These are phyloP conservation scores for Zygotorulaspora danielsina DNA, from an alignment of 805 yeast genomes.

Conservation along the genomic window DNA sequence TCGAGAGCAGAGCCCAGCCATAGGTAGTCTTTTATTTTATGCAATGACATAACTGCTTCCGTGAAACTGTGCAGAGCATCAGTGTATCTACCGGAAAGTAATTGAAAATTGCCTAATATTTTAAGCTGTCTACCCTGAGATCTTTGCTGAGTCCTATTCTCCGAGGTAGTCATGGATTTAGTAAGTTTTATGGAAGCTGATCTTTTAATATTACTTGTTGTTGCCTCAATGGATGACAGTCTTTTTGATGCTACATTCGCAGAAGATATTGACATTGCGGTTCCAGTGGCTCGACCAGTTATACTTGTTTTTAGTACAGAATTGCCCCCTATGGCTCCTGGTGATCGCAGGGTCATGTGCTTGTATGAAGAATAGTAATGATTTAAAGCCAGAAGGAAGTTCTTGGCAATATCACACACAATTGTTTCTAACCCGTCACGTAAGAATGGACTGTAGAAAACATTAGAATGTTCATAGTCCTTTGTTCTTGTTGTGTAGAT, in stretches of 20 bases:
- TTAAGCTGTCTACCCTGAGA: slow-evolving; percentile 71
- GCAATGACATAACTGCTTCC: slow-evolving; percentile 62
- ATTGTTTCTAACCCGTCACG: slow-evolving; percentile 49
- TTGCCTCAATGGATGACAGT: slow-evolving; percentile 26
- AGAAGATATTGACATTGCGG: slow-evolving; percentile 5
- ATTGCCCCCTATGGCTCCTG: slow-evolving; percentile 58
- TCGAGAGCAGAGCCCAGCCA: slow-evolving; percentile 92
- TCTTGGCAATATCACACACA: slow-evolving; percentile 66
- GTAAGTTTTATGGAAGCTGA: slow-evolving; percentile 35
- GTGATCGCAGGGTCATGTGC: slow-evolving; percentile 79
- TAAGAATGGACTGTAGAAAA: slow-evolving; percentile 13
- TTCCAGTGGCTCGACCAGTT: slow-evolving; percentile 22
- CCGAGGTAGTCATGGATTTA: slow-evolving; percentile 32
- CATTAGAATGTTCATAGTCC: slow-evolving; percentile 1
- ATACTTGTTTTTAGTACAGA: slow-evolving; percentile 39
- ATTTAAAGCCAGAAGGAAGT: slow-evolving; percentile 60
- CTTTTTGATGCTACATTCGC: slow-evolving; percentile 16
- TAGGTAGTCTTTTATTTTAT: slow-evolving; percentile 63
- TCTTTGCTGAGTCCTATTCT: slow-evolving; percentile 41
- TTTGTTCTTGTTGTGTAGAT: slow-evolving; percentile 17
- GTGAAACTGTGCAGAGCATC: slow-evolving; percentile 69
- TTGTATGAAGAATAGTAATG: slow-evolving; percentile 67
- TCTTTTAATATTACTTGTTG: slow-evolving; percentile 37
- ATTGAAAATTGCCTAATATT: slow-evolving; percentile 66
- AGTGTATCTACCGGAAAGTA: slow-evolving; percentile 72